Evolutionary conservation across 257 asterid species (phyloP).

Genomic region (Jacaranda mimosifolia): DNA sequence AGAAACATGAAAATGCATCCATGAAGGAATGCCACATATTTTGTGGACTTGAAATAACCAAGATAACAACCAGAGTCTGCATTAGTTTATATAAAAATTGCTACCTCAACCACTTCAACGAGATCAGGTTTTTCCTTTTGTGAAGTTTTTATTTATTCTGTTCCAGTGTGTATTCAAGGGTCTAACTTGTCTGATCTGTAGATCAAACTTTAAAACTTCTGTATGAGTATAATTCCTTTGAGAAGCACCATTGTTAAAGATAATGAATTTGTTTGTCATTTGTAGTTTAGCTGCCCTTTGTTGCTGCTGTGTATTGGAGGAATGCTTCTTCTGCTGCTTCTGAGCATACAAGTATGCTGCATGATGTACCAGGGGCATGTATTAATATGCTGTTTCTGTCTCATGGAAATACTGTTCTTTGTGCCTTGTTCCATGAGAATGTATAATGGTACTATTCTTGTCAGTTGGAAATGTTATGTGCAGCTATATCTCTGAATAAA

Average conservation of each 20-base stretch:
- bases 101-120: neutral
- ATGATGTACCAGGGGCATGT: neutral
- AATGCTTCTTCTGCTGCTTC: constrained; percentile 73
- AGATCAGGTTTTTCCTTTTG: neutral
- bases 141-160: constrained; percentile 4
- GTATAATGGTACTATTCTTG: neutral
- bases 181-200: neutral
- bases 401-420: constrained; percentile 1
- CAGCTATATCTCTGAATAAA: neutral
- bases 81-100: neutral
- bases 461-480: neutral
- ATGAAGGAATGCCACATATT: neutral
- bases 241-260: neutral
- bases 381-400: neutral
- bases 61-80: neutral
- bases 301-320: constrained; percentile 62
- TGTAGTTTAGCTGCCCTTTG: constrained; percentile 67
- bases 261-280: neutral
- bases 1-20: constrained; percentile 7
- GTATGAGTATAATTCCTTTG: neutral
- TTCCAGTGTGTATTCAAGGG: neutral
- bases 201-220: neutral
- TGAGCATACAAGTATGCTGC: constrained; percentile 35
- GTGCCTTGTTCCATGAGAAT: neutral
- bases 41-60: neutral